Conservation (phyloP, 2,329 filamentous ascomycete species). For the Colletotrichum musae region DNA sequence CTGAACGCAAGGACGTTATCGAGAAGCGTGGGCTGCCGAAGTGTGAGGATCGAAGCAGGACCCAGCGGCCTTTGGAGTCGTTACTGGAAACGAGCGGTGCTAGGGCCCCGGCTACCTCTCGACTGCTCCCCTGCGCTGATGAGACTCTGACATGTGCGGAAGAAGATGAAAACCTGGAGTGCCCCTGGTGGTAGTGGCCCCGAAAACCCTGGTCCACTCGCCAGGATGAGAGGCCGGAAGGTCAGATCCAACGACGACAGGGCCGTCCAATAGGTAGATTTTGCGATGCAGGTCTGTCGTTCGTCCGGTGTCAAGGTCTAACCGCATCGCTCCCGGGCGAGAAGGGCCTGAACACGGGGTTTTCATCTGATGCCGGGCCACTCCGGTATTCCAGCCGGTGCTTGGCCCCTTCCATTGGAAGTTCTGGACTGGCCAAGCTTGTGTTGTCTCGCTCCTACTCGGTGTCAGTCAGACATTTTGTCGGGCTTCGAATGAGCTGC, state of each 20-base stretch:
- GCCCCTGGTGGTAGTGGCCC: constrained; percentile 5
- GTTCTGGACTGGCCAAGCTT: constrained; percentile 2
- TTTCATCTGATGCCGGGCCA: constrained; percentile 14
- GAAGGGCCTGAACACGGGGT: constrained; percentile 11
- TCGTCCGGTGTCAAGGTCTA: constrained; percentile 19
- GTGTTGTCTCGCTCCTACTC: neutral
- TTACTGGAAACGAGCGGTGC: constrained; percentile 11
- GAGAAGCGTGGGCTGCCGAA: neutral
- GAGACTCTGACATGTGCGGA: constrained; percentile 26
- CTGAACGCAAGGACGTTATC: constrained; percentile 22
- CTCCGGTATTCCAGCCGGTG: constrained; percentile 3
- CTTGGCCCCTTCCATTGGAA: constrained; percentile 20
- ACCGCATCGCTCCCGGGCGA: constrained; percentile 18
- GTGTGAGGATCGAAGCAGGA: constrained; percentile 3
- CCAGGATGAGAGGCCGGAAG: constrained; percentile 5
- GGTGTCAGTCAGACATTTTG: neutral
- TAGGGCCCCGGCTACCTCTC: constrained; percentile 6
- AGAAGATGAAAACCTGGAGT: constrained; percentile 11
- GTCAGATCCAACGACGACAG: constrained; percentile 13
- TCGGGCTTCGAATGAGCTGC: neutral
- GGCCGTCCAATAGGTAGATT: constrained; percentile 27
- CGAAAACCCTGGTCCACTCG: constrained; percentile 10
- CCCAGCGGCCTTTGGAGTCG: constrained; percentile 10
- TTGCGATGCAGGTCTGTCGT: constrained; percentile 9
- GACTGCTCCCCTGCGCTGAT: constrained; percentile 24